Evolutionary conservation across 2,329 filamentous ascomycete species (phyloP), one percentile per base, ranked within the genome.

Genomic region (Penicillium sp.): DNA sequence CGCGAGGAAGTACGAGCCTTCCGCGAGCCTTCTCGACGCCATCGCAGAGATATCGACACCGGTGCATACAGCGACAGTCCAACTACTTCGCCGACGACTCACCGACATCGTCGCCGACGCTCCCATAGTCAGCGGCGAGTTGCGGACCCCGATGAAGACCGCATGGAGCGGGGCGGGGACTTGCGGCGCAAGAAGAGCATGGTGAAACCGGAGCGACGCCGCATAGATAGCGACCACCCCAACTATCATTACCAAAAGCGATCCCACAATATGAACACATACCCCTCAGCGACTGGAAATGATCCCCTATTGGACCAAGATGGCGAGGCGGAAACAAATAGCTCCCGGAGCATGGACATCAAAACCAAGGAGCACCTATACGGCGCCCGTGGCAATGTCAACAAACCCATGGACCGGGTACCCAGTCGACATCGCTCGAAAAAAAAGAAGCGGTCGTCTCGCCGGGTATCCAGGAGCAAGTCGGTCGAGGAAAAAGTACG

Each of bases 181-280:
- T 53, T 83, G 41, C 65, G 68, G 45, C 81, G 90, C 55, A 97
- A 97, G 69, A 82, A 86, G 63, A 96, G 87, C 65, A 73, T 98
- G 49, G 83, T 98, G 60, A 79, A 86, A 47, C 93, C 93, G 1
- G 93, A 98, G 69, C 81, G 93, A 51, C 85, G 85, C 58, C 81
- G 86, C 54, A 87, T 94, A 53, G 86, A 90, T 54, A 82, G 78
- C 50, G 86, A 90, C 54, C 89, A 97, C 63, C 89, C 90, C 10
- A 94, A 97, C 65, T 98, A 96, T 62, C 80, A 96, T 69, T 98
- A 98, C 68, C 83, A 88, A 53, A 86, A 94, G 64, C 90, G 95
- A 78, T 89, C 94, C 7, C 86, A 89, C 57, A 86, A 91, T 50
- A 96, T 98, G 89, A 78, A 84, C 39, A 85, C 89, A 4, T 75